These are phyloP conservation scores for Wickerhamomyces sp. DNA, from an alignment of 1,139 yeast species.

Conservation along the genomic window DNA sequence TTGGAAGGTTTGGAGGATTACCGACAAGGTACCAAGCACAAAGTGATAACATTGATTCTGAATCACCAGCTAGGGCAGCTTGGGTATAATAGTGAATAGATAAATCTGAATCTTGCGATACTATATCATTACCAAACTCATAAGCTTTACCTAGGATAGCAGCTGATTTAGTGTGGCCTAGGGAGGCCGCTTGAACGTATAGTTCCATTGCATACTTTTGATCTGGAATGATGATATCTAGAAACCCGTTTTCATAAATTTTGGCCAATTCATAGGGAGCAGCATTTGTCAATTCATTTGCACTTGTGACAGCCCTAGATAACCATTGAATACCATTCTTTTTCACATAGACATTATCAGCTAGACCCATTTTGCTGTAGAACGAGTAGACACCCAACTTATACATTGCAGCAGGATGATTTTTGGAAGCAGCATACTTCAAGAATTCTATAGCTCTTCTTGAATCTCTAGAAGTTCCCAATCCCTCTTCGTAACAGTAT, in stretches of 20 bases:
- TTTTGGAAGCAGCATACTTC: slow-evolving; percentile 83
- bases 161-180: slow-evolving; percentile 80
- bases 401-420: slow-evolving; percentile 95
- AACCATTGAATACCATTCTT: slow-evolving; percentile 93
- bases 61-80: slow-evolving; percentile 86
- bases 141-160: slow-evolving; percentile 77
- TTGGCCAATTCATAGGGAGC: slow-evolving; percentile 93
- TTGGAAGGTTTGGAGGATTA: slow-evolving; percentile 72
- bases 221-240: slow-evolving; percentile 84
- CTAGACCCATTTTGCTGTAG: slow-evolving; percentile 78
- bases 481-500: slow-evolving; percentile 86
- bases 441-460: slow-evolving; percentile 80
- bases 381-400: slow-evolving; percentile 84
- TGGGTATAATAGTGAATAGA: slow-evolving; percentile 91
- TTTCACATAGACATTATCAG: slow-evolving; percentile 62
- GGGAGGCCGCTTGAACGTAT: slow-evolving; percentile 83
- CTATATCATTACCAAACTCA: slow-evolving; percentile 71
- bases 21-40: slow-evolving; percentile 98
- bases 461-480: slow-evolving; percentile 88
- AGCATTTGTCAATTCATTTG: slow-evolving; percentile 79
- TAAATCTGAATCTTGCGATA: slow-evolving; percentile 78
- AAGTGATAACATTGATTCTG: slow-evolving; percentile 85
- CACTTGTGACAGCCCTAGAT: slow-evolving; percentile 77
- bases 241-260: slow-evolving; percentile 77
- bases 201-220: slow-evolving; percentile 79